These are phyloP conservation scores for Lactarius indigo DNA, from an alignment of 768 basidiomycete species.

Conservation along the genomic window DNA sequence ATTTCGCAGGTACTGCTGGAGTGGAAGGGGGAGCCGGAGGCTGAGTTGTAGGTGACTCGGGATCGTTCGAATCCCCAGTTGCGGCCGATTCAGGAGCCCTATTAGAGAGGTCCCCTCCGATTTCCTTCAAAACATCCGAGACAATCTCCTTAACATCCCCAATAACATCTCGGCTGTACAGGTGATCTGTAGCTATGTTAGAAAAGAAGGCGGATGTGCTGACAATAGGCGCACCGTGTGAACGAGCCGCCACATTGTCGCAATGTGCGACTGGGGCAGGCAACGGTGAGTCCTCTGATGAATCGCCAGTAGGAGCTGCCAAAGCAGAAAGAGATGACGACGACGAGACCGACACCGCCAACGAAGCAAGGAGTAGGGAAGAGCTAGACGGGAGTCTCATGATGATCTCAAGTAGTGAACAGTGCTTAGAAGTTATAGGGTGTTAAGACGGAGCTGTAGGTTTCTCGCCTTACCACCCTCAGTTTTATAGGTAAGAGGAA, in stretches of 20 bases:
- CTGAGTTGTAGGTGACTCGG: background rate
- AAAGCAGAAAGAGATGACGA: conserved; percentile 31
- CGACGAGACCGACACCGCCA: conserved; percentile 31
- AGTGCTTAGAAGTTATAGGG: background rate
- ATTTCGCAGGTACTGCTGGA: background rate
- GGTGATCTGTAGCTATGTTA: conserved; percentile 4
- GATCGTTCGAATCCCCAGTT: background rate
- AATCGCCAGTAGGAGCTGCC: conserved; percentile 30
- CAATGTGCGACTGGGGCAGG: conserved; percentile 13
- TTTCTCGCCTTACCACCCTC: background rate
- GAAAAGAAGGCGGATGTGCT: background rate
- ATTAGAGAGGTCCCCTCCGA: too few species aligned
- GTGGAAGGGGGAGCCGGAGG: conserved; percentile 7
- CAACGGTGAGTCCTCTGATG: background rate
- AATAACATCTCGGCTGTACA: background rate
- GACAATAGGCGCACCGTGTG: background rate
- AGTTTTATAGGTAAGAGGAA: background rate
- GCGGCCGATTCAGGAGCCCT: background rate
- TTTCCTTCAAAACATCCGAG: too few species aligned
- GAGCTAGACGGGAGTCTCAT: conserved; percentile 35
- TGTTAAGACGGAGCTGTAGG: background rate
- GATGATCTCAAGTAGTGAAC: conserved; percentile 17
- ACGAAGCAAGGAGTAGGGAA: conserved; percentile 33
- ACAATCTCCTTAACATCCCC: too few species aligned
- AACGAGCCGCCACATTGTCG: background rate